phyloP scores from a whole-genome alignment of 805 yeast species.

The Brettanomyces custersianus region DNA sequence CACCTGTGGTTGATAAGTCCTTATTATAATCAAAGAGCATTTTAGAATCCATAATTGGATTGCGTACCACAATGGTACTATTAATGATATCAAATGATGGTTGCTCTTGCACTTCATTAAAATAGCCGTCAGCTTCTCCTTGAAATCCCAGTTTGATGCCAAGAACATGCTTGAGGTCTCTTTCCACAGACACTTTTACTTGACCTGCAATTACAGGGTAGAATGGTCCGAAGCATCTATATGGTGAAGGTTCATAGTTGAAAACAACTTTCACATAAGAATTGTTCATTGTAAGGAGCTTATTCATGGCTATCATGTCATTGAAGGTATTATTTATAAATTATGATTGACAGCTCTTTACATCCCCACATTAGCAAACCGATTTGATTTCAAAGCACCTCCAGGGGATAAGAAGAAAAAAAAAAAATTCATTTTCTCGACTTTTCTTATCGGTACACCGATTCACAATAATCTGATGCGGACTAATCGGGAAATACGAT shows the following conservation, averaged over 20 bases:
- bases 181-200: slow-evolving; percentile 4
- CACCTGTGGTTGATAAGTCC: background rate
- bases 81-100: background rate
- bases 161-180: background rate
- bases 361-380: too few species aligned
- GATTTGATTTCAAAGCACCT: too few species aligned
- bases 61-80: background rate
- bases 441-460: too few species aligned
- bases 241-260: background rate
- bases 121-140: background rate
- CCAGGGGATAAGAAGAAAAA: too few species aligned
- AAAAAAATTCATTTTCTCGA: too few species aligned
- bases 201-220: slow-evolving; percentile 9
- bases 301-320: too few species aligned
- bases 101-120: background rate
- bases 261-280: background rate
- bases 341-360: too few species aligned
- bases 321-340: too few species aligned
- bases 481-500: too few species aligned
- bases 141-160: background rate
- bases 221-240: slow-evolving; percentile 6
- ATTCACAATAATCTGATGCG: too few species aligned
- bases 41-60: background rate
- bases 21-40: background rate
- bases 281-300: too few species aligned